Percentiles rank a stretch among this genome's conserved stretches.
These are phyloP conservation scores for Xylariomycetidae sp. DNA, from an alignment of 2,329 filamentous ascomycete genomes.

Conservation along the genomic window DNA sequence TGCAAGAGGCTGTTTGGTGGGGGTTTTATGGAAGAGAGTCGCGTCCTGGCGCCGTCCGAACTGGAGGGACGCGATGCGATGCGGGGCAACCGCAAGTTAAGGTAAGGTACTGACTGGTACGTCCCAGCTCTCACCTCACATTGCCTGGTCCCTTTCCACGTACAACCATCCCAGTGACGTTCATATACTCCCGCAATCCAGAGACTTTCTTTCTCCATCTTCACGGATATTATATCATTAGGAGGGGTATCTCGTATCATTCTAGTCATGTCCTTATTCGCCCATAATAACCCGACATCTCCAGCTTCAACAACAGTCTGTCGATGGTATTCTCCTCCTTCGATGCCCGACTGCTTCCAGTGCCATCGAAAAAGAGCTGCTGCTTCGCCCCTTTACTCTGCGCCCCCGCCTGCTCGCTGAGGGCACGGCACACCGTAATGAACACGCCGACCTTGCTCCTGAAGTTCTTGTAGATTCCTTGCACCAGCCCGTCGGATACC, in stretches of 20 bases:
- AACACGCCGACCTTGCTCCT: conserved; percentile 69
- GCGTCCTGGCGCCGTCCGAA: conserved; percentile 8
- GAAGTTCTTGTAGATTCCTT: conserved; percentile 57
- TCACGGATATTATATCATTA: neutral
- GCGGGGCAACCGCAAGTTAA: too few relatives aligned
- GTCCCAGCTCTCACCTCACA: too few relatives aligned
- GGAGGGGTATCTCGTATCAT: neutral
- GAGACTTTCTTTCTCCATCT: too few relatives aligned
- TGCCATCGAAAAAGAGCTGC: conserved; percentile 26
- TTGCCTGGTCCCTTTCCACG: neutral
- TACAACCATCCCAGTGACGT: neutral
- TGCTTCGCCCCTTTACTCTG: conserved; percentile 24
- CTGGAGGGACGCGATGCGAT: too few relatives aligned
- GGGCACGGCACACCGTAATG: conserved; percentile 62
- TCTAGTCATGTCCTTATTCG: conserved; percentile 18
- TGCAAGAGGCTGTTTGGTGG: too few relatives aligned
- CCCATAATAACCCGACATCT: conserved; percentile 63
- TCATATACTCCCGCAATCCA: too few relatives aligned
- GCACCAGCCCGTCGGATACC: conserved; percentile 20
- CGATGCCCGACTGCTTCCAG: conserved; percentile 28
- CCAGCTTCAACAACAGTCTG: conserved; percentile 61
- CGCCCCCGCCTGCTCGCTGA: conserved; percentile 57
- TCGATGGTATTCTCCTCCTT: conserved; percentile 56
- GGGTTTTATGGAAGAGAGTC: conserved; percentile 9
- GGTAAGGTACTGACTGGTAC: too few relatives aligned